phyloP scores from a whole-genome alignment of 2,329 filamentous ascomycete genomes.

The Aureobasidium lini region DNA sequence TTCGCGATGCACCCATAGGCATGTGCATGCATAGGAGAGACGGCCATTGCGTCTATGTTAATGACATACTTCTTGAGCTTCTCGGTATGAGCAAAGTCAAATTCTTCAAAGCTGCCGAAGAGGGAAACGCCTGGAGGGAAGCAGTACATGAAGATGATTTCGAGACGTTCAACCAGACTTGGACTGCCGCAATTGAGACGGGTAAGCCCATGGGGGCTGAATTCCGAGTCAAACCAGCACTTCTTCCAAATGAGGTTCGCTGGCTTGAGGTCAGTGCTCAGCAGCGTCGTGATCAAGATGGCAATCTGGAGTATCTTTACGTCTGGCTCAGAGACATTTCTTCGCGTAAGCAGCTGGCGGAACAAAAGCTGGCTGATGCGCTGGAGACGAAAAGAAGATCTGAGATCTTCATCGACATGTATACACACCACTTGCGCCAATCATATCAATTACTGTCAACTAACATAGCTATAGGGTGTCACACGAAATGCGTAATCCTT shows the following conservation, averaged over 20 bases:
- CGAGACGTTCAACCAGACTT: neutral
- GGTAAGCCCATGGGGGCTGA: neutral
- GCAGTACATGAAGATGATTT: conserved; percentile 3
- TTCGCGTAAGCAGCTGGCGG: conserved; percentile 13
- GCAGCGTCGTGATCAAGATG: neutral
- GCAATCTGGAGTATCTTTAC: neutral
- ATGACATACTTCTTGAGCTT: conserved; percentile 34
- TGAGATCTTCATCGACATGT: conserved; percentile 26
- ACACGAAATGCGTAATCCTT: conserved; percentile 39
- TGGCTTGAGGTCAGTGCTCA: neutral
- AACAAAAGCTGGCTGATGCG: conserved; percentile 26
- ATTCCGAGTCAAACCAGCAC: neutral
- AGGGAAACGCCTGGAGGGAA: conserved; percentile 19
- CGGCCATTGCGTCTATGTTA: conserved; percentile 33
- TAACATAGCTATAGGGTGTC: conserved; percentile 19
- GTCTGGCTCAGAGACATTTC: conserved; percentile 1
- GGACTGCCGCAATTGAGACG: neutral
- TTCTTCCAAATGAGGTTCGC: neutral
- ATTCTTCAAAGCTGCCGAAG: conserved; percentile 5
- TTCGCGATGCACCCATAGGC: conserved; percentile 32
- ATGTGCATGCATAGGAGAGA: conserved; percentile 21
- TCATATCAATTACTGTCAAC: no score
- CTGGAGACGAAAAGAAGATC: conserved; percentile 29
- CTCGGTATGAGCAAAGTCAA: conserved; percentile 21
- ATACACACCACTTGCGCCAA: neutral